A percentile compares a stretch with the other conserved stretches of the same genome.
Conservation (phyloP, 2,329 filamentous ascomycete species). For the Diaporthe ilicicola region DNA sequence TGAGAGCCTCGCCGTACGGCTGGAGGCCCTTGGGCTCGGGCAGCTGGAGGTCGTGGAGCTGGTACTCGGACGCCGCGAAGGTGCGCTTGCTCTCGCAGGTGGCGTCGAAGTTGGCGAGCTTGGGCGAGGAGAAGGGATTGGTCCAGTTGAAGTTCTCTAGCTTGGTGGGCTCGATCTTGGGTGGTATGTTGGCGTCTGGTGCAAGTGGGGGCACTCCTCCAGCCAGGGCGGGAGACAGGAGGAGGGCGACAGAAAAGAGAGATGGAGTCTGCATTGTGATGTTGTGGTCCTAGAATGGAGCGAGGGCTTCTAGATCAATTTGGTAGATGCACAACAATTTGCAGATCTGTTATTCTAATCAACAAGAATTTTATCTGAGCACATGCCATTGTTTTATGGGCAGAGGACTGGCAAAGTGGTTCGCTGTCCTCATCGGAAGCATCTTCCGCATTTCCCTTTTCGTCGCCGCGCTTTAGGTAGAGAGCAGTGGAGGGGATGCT, state of each 20-base stretch:
- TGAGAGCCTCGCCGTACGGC: slow-evolving; percentile 51
- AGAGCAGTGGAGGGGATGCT: neutral
- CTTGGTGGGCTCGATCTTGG: slow-evolving; percentile 44
- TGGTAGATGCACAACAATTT: slow-evolving; percentile 28
- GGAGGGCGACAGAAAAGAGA: slow-evolving; percentile 36
- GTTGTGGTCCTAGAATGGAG: neutral
- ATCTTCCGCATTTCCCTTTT: slow-evolving; percentile 42
- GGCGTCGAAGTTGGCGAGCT: slow-evolving; percentile 43
- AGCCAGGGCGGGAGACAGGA: slow-evolving; percentile 36
- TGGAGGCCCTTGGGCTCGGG: slow-evolving; percentile 48
- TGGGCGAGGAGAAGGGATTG: slow-evolving; percentile 47
- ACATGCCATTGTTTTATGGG: slow-evolving; percentile 1
- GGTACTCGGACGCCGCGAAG: slow-evolving; percentile 51
- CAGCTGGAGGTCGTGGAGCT: slow-evolving; percentile 52
- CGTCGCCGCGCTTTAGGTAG: neutral
- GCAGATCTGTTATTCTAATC: slow-evolving; percentile 3
- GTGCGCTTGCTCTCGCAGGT: slow-evolving; percentile 45
- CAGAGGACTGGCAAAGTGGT: slow-evolving; percentile 27
- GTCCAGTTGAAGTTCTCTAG: slow-evolving; percentile 51
- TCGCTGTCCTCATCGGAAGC: slow-evolving; percentile 45
- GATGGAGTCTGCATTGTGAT: slow-evolving; percentile 20
- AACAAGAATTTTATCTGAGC: neutral
- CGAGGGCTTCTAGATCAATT: neutral
- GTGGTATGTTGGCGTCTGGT: slow-evolving; percentile 34
- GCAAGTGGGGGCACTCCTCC: slow-evolving; percentile 36